These are phyloP conservation scores for Apiosordaria backusii DNA, from an alignment of 495 filamentous ascomycete species.

Conservation along the genomic window DNA sequence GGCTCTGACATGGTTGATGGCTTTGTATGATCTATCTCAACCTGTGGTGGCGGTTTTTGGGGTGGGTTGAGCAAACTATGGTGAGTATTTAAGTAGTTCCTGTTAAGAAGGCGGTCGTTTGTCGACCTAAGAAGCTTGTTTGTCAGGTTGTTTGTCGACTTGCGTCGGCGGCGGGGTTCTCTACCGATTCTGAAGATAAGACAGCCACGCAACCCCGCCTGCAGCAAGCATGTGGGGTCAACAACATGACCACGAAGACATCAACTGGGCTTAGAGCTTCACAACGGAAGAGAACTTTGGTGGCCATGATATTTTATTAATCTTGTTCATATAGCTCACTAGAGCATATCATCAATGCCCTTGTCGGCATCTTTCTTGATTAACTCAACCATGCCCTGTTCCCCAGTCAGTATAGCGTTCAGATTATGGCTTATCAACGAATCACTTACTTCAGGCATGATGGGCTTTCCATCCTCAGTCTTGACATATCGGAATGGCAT, in stretches of 20 bases:
- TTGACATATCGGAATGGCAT: conserved; percentile 98
- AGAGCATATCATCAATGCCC: conserved; percentile 82
- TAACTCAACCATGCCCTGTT: conserved; percentile 85
- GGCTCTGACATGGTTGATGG: conserved; percentile 6
- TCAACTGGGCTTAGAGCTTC: background rate
- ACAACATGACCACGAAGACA: background rate
- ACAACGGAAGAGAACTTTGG: background rate
- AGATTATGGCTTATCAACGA: background rate
- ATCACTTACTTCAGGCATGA: conserved; percentile 79
- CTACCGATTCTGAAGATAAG: background rate
- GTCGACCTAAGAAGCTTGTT: too few relatives aligned
- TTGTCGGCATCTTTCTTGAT: conserved; percentile 95
- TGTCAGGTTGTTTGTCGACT: too few relatives aligned
- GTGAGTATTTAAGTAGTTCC: background rate
- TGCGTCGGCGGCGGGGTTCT: background rate
- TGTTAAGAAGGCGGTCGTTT: background rate
- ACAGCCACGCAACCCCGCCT: background rate
- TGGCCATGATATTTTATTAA: conserved; percentile 5
- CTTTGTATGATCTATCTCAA: conserved; percentile 9
- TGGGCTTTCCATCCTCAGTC: conserved; percentile 64
- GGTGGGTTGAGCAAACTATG: too few relatives aligned
- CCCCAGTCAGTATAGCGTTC: background rate
- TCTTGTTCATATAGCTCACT: background rate
- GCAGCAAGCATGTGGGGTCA: background rate
- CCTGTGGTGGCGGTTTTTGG: too few relatives aligned